Evolutionary conservation across 164 flowering plant genomes (phyloP), one percentile per base, ranked within the genome.

Genomic region (Vitis riparia): DNA sequence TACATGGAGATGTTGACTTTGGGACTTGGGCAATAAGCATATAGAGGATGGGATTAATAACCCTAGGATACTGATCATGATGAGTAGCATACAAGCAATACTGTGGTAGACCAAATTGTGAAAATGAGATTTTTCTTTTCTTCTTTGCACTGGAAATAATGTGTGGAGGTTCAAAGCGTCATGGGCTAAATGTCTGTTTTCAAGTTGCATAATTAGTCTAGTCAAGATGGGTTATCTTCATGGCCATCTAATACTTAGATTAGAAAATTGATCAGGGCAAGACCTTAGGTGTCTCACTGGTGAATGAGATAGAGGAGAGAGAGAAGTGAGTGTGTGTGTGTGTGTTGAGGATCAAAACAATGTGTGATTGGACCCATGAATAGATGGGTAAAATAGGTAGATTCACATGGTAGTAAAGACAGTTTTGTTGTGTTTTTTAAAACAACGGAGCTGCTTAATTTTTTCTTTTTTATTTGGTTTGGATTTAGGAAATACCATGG

Each of bases 141-240:
- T 32, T 32, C 7, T 37, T 37, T 37, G 27, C 27, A 23, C 27
- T 23, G 27, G 27, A 23, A 23, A 23, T 23, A 23, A 23, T 23
- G 27, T 23, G 27, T 23, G 27, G 27, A 23, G 27, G 0, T 65
- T 23, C 9, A 52, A 11, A 16, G 57, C 47, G 19, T 23, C 16
- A 17, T 63, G 60, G 9, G 11, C 48, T 3, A 32, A 68, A 53
- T 52, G 9, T 51, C 51, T n/a, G n/a, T 8, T 59, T 37, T 76
- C 73, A 59, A 47, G 51, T 67, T 79, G 71, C 69, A 65, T 69
- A 59, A 68, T 72, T 79, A 59, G 72, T 66, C 71, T 9, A 73
- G 71, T 68, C 74, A 78, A 75, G 74, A 58, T 65, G 51, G 69
- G 19, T 72, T 74, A 78, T 72, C 73, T 68, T 68, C 60, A 37